Evolutionary conservation across 805 yeast species (phyloP), one percentile per base, ranked within the genome.

Genomic region (Teunomyces kruisii): DNA sequence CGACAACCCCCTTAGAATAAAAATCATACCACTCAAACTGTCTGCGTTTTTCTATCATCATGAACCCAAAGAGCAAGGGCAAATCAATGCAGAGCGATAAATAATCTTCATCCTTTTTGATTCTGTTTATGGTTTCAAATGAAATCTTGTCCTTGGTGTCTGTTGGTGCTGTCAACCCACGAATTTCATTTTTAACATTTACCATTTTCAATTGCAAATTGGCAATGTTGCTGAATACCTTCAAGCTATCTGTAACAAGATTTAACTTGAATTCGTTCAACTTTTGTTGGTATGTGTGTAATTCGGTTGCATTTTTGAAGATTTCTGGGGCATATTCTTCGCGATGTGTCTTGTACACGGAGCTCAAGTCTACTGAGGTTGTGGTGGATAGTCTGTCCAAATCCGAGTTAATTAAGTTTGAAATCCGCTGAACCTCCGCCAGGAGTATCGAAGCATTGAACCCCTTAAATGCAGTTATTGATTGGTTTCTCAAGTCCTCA

Each of bases 21-120:
- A 64, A 70, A 47, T 72, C 75, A 40, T 62, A 61, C 86, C 89
- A 84, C 51, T 78, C 79, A 39, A 68, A 65, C 52, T 85, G 78
- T 41, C 88, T 69, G 41, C 84, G 65, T 37, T 68, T 72, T 51
- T 86, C 91, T 39, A 86, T 73, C 2, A 84, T 49, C 61, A 80
- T 76, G n/a, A 84, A 67, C 1, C 94, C 94, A 58, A 86, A 84
- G 1, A 86, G 62, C 9, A 86, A 58, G 0, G 96, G 96, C 22
- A 87, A 57, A 58, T 87, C 94, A 10, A 79, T 71, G 0, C 84
- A 79, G 32, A 70, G 52, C 2, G 75, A 66, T 4, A 71, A 57
- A 44, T 64, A 57, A 47, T 72, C 70, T 51, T 72, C 76, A 16
- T 63, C 52, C 8, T 45, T 47, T 39, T 67, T 69, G 24, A 70